Evolutionary conservation across 208 protist genomes (phyloP), one percentile per base, ranked within the genome.

Genomic region (Leishmania lainsoni): DNA sequence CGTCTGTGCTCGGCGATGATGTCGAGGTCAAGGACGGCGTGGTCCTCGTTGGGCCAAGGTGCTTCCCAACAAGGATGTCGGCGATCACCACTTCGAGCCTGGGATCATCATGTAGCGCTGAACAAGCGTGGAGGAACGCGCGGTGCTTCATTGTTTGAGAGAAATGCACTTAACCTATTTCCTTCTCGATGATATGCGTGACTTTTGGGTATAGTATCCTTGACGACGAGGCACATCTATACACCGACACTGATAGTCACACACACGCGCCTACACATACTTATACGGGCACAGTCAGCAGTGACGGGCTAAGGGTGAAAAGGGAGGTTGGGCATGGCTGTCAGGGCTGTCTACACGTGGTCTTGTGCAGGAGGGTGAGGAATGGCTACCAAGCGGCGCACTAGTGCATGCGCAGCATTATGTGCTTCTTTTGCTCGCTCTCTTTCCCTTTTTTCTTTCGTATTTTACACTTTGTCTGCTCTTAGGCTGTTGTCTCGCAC

Each of bases 1-100:
- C 94, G 42, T 94, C 96, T n/a, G 98, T 99, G 35, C 84, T 99
- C 2, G 99, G 98, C 56, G 95, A 99, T 66, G 98, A 99, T 77
- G 98, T 99, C 0, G 83, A 95, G 35, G 86, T 99, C 35, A 88
- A 89, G 54, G 93, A 98, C 75, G 97, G 98, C 89, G 63, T 98
- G 29, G 94, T 95, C 75, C 80, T 99, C 42, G 99, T 99, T 73
- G 98, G 63, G 93, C 89, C 35, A 92, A 93, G 54, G 94, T 99
- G 9, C 85, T 99, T 22, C 98, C 98, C 5, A 98, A 99, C 91
- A 99, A 99, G 93, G 80, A 77, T 54, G 93, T 99, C 61, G 80
- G 82, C 2, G 81, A 94, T 74, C 92, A 90, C 73, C 94, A 98
- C 86, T 81, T 85, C 32, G 85, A 95, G 68, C 96, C 96, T 29